A percentile compares a stretch with the other conserved stretches of the same genome.
These are phyloP conservation scores for Coleophoma eucalyptorum DNA, from an alignment of 2,329 filamentous ascomycete species.

Conservation along the genomic window DNA sequence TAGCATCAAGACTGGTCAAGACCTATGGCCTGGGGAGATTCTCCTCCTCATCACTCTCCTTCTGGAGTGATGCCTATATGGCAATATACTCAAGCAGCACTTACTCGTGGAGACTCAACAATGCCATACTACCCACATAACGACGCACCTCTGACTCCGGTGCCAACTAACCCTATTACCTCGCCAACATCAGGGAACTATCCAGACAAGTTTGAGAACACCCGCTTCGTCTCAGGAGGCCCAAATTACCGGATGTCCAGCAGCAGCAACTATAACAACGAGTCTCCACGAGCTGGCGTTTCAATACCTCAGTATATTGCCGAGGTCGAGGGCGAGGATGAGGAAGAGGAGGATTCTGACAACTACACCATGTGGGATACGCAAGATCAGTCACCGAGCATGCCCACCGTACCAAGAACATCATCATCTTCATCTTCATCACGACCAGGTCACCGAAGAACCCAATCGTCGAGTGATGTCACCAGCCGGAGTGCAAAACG, in stretches of 20 bases:
- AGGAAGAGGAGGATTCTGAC: conserved; percentile 8
- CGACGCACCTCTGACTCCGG: background rate
- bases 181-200: background rate
- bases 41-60: background rate
- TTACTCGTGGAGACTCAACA: background rate
- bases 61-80: conserved; percentile 4
- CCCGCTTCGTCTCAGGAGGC: background rate
- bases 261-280: background rate
- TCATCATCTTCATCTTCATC: too few relatives aligned
- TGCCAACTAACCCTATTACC: background rate
- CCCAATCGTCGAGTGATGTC: conserved; percentile 5
- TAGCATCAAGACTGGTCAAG: conserved; percentile 5
- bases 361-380: conserved; percentile 4
- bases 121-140: background rate
- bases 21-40: background rate
- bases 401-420: background rate
- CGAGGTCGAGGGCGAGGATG: conserved; percentile 2
- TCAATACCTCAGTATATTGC: background rate
- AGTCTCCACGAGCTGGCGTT: background rate
- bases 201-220: background rate
- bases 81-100: conserved; percentile 6
- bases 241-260: background rate
- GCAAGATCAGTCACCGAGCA: background rate
- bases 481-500: conserved; percentile 11
- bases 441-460: conserved; percentile 1